These are phyloP conservation scores for Eryngium alpinum DNA, from an alignment of 140 eudicot species.

Conservation along the genomic window DNA sequence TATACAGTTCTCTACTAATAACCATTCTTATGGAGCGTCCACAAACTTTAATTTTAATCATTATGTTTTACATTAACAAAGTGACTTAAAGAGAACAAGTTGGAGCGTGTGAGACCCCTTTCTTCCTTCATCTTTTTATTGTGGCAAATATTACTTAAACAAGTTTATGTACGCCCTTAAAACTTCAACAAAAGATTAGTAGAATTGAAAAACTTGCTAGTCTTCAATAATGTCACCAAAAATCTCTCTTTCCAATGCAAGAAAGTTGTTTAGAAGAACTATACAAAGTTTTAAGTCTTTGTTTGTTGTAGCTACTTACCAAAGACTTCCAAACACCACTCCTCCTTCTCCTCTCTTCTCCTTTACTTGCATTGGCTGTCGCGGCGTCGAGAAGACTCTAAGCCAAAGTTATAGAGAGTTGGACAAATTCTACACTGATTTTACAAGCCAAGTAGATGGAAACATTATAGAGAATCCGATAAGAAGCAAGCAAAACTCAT, in stretches of 20 bases:
- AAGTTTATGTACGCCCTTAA: background rate
- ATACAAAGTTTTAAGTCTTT: slow-evolving; percentile 42
- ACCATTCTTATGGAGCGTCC: background rate
- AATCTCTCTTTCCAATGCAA: slow-evolving; percentile 31
- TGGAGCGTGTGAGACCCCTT: background rate
- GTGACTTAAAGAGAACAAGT: background rate
- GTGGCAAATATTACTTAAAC: background rate
- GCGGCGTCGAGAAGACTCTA: slow-evolving; percentile 8
- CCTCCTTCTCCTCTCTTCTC: slow-evolving; percentile 25
- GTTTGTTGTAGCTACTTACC: slow-evolving; percentile 23
- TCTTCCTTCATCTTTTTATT: background rate
- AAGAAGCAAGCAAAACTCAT: slow-evolving; percentile 9
- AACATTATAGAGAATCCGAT: background rate
- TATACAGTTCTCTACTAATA: background rate
- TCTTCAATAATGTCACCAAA: slow-evolving; percentile 28
- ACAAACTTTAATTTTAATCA: background rate
- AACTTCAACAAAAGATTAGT: background rate
- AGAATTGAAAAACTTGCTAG: background rate
- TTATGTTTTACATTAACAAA: background rate
- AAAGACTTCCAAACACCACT: slow-evolving; percentile 48
- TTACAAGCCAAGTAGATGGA: background rate
- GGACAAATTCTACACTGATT: slow-evolving; percentile 27
- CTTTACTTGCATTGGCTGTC: slow-evolving; percentile 16
- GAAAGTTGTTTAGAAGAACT: slow-evolving; percentile 42
- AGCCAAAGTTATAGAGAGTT: slow-evolving; percentile 30